Evolutionary conservation across 2,329 filamentous ascomycete species (phyloP).

Genomic region (Myriangium duriaei): DNA sequence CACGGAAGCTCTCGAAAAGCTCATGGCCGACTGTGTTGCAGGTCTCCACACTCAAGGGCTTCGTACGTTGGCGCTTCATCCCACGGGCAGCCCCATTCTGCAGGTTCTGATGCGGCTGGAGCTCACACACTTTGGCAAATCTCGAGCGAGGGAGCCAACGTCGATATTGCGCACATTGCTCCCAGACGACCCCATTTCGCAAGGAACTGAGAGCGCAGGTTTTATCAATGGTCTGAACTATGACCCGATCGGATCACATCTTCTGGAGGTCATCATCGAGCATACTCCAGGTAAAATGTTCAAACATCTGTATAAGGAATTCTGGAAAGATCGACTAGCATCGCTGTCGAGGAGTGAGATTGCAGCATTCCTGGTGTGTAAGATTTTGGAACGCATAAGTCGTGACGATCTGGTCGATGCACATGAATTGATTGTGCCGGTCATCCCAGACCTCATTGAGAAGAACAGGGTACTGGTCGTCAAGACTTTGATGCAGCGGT

Average conservation of each 20-base stretch:
- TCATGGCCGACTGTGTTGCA: constrained; percentile 64
- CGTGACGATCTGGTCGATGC: constrained; percentile 73
- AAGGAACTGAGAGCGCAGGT: constrained; percentile 58
- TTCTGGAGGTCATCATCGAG: constrained; percentile 76
- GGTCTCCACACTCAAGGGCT: constrained; percentile 69
- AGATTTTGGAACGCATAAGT: constrained; percentile 68
- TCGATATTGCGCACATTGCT: constrained; percentile 66
- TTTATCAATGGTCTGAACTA: constrained; percentile 85
- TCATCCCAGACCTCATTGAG: constrained; percentile 59
- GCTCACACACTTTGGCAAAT: constrained; percentile 58
- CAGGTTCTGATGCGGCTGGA: constrained; percentile 84
- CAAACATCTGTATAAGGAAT: constrained; percentile 69
- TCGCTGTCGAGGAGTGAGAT: constrained; percentile 80
- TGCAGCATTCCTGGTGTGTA: constrained; percentile 75
- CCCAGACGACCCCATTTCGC: constrained; percentile 63
- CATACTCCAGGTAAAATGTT: constrained; percentile 78
- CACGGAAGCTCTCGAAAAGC: constrained; percentile 60
- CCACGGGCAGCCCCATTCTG: constrained; percentile 83
- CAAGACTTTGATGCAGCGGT: constrained; percentile 72
- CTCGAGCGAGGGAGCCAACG: constrained; percentile 49
- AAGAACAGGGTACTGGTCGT: constrained; percentile 68
- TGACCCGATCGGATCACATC: constrained; percentile 76
- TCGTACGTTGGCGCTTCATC: constrained; percentile 73
- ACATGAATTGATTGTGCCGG: constrained; percentile 57
- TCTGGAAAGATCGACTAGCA: constrained; percentile 68